Evolutionary conservation across 768 basidiomycete genomes (phyloP).

Genomic region (Gelatoporia subvermispora): DNA sequence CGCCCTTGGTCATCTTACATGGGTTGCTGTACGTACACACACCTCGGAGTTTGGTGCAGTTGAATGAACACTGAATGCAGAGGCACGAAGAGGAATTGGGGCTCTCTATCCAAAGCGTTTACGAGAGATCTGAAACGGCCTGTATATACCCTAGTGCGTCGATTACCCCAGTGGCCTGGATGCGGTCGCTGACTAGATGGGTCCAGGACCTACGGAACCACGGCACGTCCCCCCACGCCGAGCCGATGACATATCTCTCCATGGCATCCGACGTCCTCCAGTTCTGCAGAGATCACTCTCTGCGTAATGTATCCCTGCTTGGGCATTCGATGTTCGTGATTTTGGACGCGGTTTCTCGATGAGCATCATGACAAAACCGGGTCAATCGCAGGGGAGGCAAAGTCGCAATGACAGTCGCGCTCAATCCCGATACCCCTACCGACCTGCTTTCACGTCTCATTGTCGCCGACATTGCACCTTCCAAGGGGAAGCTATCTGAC

Average conservation of each 20-base stretch:
- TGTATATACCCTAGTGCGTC: constrained; percentile 66
- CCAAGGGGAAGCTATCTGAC: constrained; percentile 46
- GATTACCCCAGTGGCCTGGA: not conserved
- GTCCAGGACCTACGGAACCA: constrained; percentile 90
- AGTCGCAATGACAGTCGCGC: constrained; percentile 68
- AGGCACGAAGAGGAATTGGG: constrained; percentile 89
- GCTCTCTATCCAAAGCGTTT: constrained; percentile 73
- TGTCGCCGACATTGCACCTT: constrained; percentile 80
- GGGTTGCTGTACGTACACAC: constrained; percentile 28
- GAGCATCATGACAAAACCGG: no score
- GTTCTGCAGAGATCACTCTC: constrained; percentile 51
- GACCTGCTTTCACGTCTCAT: constrained; percentile 52
- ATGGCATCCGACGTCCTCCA: constrained; percentile 78
- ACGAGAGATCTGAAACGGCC: constrained; percentile 57
- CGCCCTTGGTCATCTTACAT: constrained; percentile 30
- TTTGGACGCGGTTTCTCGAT: no score
- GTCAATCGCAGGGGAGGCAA: constrained; percentile 72
- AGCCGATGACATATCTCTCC: constrained; percentile 67
- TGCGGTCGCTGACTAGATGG: not conserved
- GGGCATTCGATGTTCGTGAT: constrained; percentile 84
- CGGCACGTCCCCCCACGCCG: constrained; percentile 71
- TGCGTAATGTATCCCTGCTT: constrained; percentile 65
- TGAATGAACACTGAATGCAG: constrained; percentile 30
- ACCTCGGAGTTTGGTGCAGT: not conserved
- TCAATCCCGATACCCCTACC: constrained; percentile 38